phyloP scores from a whole-genome alignment of 2,329 filamentous ascomycete genomes.

The Cadophora sp. region DNA sequence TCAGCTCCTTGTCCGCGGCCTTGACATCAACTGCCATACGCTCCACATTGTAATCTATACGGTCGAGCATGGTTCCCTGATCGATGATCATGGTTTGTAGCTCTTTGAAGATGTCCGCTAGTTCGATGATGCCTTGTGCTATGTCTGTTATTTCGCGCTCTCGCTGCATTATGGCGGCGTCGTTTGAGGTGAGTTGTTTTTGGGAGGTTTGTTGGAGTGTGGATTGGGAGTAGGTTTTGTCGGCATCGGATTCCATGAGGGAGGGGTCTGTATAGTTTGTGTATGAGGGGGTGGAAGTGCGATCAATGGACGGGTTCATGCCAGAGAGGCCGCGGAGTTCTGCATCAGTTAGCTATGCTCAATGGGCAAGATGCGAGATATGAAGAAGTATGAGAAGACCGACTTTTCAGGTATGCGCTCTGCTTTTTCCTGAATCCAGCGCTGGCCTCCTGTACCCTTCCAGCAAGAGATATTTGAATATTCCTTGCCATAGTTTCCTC shows the following conservation, averaged over 20 bases:
- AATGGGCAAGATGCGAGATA: background rate
- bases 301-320: conserved; percentile 60
- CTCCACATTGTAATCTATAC: conserved; percentile 98
- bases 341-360: conserved; percentile 47
- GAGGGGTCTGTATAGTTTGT: conserved; percentile 80
- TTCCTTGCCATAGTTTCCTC: conserved; percentile 97
- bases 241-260: conserved; percentile 90
- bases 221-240: conserved; percentile 89
- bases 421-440: conserved; percentile 96
- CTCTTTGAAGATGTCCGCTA: conserved; percentile 96
- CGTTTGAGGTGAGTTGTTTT: conserved; percentile 74
- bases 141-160: conserved; percentile 98
- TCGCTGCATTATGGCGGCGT: conserved; percentile 85
- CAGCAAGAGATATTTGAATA: conserved; percentile 88
- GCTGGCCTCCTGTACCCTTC: conserved; percentile 89
- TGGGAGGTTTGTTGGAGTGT: conserved; percentile 79
- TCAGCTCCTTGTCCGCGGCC: conserved; percentile 89
- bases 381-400: conserved; percentile 32
- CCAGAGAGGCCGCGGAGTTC: conserved; percentile 78
- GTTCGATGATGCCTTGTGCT: conserved; percentile 95
- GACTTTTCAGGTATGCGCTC: conserved; percentile 94
- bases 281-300: conserved; percentile 57
- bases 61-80: conserved; percentile 88
- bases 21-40: conserved; percentile 94
- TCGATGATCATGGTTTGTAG: conserved; percentile 95